phyloP scores from a whole-genome alignment of 345 rosid genomes.

The Linum trigynum region DNA sequence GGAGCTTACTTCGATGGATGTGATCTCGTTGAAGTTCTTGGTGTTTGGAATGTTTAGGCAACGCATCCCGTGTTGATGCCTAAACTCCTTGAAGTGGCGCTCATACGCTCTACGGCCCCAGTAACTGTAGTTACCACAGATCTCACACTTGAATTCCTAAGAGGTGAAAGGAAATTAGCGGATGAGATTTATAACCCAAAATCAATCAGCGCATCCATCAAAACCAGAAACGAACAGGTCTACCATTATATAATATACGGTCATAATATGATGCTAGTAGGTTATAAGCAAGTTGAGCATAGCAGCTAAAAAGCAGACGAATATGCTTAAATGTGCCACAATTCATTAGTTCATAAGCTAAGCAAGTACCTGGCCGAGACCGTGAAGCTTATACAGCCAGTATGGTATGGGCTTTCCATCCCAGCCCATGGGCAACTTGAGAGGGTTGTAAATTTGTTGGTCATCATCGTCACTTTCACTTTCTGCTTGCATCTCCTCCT shows the following conservation, averaged over 20 bases:
- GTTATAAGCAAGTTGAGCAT: too few relatives aligned
- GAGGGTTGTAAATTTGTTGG: conserved; percentile 83
- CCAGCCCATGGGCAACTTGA: conserved; percentile 97
- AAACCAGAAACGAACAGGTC: too few relatives aligned
- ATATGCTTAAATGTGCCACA: too few relatives aligned
- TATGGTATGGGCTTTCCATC: conserved; percentile 99
- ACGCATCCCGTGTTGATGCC: conserved; percentile 99
- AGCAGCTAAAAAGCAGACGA: too few relatives aligned
- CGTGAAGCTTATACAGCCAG: conserved; percentile 99
- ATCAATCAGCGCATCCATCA: too few relatives aligned
- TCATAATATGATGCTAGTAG: too few relatives aligned
- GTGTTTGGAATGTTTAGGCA: conserved; percentile 98
- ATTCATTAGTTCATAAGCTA: too few relatives aligned
- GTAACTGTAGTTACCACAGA: conserved; percentile 88
- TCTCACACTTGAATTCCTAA: conserved; percentile 97
- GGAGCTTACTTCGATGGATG: conserved; percentile 62
- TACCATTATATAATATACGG: too few relatives aligned
- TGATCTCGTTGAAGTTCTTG: conserved; percentile 94
- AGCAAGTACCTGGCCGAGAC: conserved; percentile 92
- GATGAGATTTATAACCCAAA: too few relatives aligned
- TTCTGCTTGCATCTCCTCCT: conserved; percentile 89
- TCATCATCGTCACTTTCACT: conserved; percentile 98
- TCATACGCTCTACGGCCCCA: conserved; percentile 99
- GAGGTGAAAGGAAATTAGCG: not conserved
- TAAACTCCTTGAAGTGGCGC: conserved; percentile 95